Evolutionary conservation across 441 rosid species (phyloP), one percentile per base, ranked within the genome.

Genomic region (Arabidopsis lyrata): DNA sequence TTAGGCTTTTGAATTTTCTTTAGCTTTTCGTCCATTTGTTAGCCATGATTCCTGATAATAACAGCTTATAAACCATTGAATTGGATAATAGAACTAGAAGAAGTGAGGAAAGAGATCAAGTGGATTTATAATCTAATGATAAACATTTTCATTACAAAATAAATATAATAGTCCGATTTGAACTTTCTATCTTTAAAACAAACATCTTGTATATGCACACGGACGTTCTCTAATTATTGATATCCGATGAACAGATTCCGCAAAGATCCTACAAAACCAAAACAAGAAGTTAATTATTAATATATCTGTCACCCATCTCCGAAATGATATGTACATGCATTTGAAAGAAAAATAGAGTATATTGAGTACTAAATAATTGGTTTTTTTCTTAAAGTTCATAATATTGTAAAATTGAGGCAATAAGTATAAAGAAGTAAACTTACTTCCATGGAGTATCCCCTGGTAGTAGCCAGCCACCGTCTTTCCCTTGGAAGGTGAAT

Each of bases 361-460:
- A 13, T 4, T 29, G 4, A 29, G 5, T 41, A 41, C 1, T 5
- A 13, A 41, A 41, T 41, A 41, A 14, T 0, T 41, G 15, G 0
- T 41, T 4, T 41, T 4, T 10, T 41, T 41, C 47, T 41, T 41
- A 15, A 41, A 41, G 44, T 12, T 39, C n/a, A 12, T 39, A 4
- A 4, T 39, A 39, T 12, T 13, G 13, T 39, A 2, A 38, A 4
- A 41, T 12, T 5, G 8, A 42, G 6, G 48, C 52, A 47, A 47
- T 47, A 47, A 24, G 15, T 14, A 38, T 14, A 61, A 14, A 63
- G 38, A 44, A 39, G 44, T 45, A 56, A 45, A 57, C 76, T 1
- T 78, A 87, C 94, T 83, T 83, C 91, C 91, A 87, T 34, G 91
- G 57, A 11, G 72, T 66, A 77, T 80, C 80, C 8, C 77, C 78